Evolutionary conservation across 1,139 yeast genomes (phyloP).

Genomic region (Candida smagusa): DNA sequence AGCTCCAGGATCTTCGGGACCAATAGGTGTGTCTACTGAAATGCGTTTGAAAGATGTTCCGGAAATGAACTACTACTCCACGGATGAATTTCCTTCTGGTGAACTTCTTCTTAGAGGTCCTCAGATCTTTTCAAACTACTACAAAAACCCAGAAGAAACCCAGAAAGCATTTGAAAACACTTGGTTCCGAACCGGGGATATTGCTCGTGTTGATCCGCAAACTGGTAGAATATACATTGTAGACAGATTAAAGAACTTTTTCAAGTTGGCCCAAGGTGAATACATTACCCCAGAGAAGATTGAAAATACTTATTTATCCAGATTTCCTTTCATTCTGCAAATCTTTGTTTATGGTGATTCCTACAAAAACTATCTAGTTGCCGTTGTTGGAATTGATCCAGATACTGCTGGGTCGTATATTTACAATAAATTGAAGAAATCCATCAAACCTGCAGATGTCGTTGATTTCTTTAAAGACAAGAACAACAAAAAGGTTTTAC

Average conservation of each 20-base stretch:
- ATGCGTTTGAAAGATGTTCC: conserved; percentile 36
- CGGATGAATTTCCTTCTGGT: conserved; percentile 36
- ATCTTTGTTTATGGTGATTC: conserved; percentile 42
- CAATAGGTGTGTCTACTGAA: conserved; percentile 33
- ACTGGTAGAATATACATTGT: conserved; percentile 51
- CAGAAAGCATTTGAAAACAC: conserved; percentile 25
- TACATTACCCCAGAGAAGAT: conserved; percentile 78
- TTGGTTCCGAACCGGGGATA: conserved; percentile 78
- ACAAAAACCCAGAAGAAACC: conserved; percentile 39
- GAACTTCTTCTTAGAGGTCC: conserved; percentile 40
- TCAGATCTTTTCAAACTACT: conserved; percentile 37
- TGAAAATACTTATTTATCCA: conserved; percentile 60
- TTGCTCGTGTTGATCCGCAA: conserved; percentile 50
- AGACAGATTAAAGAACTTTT: conserved; percentile 78
- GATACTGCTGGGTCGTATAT: conserved; percentile 9
- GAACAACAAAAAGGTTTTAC: conserved; percentile 25
- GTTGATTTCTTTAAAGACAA: conserved; percentile 25
- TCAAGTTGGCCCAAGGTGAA: conserved; percentile 80
- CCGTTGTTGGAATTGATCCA: conserved; percentile 51
- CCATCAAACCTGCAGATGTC: conserved; percentile 21
- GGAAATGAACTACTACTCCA: conserved; percentile 32
- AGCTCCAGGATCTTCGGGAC: conserved; percentile 42
- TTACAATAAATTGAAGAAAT: conserved; percentile 11
- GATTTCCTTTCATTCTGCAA: conserved; percentile 52
- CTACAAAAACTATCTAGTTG: conserved; percentile 15